These are phyloP conservation scores for Rhodofomes roseus DNA, from an alignment of 1,284 basidiomycete species.

Conservation along the genomic window DNA sequence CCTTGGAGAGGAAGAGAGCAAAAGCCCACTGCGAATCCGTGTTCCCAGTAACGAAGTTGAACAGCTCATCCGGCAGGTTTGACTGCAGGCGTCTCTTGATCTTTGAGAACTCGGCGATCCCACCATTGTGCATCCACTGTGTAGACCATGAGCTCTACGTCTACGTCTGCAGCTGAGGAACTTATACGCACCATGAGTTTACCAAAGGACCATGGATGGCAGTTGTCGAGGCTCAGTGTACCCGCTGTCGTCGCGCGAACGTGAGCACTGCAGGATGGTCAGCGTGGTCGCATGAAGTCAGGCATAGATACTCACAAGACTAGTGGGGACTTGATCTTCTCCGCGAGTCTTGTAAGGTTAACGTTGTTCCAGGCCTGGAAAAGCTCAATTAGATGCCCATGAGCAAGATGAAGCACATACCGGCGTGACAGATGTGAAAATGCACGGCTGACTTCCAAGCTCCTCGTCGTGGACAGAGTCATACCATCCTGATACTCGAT, in stretches of 20 bases:
- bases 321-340: constrained; percentile 92
- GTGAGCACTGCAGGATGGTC: constrained; percentile 59
- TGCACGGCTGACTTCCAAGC: constrained; percentile 84
- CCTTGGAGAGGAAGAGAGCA: constrained; percentile 86
- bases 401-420: constrained; percentile 38
- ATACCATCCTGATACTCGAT: constrained; percentile 66
- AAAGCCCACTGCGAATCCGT: constrained; percentile 99
- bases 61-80: constrained; percentile 77
- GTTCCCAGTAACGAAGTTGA: constrained; percentile 84
- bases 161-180: neutral
- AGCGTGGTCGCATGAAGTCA: neutral
- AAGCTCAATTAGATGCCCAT: neutral
- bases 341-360: constrained; percentile 84
- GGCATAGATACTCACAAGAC: constrained; percentile 67
- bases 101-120: constrained; percentile 75
- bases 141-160: constrained; percentile 2
- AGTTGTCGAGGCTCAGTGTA: constrained; percentile 88
- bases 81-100: constrained; percentile 82
- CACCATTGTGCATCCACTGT: constrained; percentile 97
- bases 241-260: constrained; percentile 88
- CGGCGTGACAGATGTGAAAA: constrained; percentile 95
- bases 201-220: constrained; percentile 86
- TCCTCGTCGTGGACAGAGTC: constrained; percentile 78
- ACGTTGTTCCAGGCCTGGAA: constrained; percentile 89
- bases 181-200: constrained; percentile 73